A percentile compares a stretch with the other conserved stretches of the same genome.
phyloP scores from a whole-genome alignment of 2,329 filamentous ascomycete species.

The Spiromastix sp. region DNA sequence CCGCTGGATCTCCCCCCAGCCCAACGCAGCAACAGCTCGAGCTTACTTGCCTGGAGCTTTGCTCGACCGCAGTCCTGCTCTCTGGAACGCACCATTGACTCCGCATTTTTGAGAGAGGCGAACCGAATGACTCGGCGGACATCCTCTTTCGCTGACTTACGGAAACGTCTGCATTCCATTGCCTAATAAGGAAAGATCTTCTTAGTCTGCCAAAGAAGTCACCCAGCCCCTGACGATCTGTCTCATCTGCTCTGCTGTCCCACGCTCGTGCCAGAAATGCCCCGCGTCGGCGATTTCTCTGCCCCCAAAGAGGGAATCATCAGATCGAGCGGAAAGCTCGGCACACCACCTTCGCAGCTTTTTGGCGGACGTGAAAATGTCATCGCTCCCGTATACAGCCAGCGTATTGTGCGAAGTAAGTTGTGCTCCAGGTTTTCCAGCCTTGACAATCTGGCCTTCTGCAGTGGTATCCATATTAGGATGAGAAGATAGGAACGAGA shows the following conservation, averaged over 20 bases:
- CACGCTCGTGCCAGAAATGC: slow-evolving; percentile 54
- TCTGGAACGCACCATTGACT: too few relatives aligned
- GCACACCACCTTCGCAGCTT: slow-evolving; percentile 58
- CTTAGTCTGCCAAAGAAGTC: too few relatives aligned
- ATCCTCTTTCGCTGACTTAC: too few relatives aligned
- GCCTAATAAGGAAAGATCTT: too few relatives aligned
- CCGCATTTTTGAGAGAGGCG: too few relatives aligned
- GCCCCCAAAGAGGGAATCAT: slow-evolving; percentile 39
- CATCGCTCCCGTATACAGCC: slow-evolving; percentile 63
- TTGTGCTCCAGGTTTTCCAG: slow-evolving; percentile 45
- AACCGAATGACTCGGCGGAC: too few relatives aligned
- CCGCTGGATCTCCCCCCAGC: too few relatives aligned
- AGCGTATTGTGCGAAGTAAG: slow-evolving; percentile 48
- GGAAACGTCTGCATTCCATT: too few relatives aligned
- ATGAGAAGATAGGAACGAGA: slow-evolving; percentile 39
- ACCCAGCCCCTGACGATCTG: slow-evolving; percentile 32
- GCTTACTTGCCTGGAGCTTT: too few relatives aligned
- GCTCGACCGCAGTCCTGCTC: too few relatives aligned
- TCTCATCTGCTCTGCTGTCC: slow-evolving; percentile 34
- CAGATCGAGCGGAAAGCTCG: slow-evolving; percentile 36
- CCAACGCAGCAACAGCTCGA: too few relatives aligned
- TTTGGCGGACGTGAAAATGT: slow-evolving; percentile 59
- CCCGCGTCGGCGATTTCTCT: slow-evolving; percentile 45
- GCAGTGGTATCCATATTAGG: slow-evolving; percentile 15
- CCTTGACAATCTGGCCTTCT: slow-evolving; percentile 19